Evolutionary conservation across 2,329 filamentous ascomycete species (phyloP), one percentile per base, ranked within the genome.

Genomic region (Acrocalymma vagum): DNA sequence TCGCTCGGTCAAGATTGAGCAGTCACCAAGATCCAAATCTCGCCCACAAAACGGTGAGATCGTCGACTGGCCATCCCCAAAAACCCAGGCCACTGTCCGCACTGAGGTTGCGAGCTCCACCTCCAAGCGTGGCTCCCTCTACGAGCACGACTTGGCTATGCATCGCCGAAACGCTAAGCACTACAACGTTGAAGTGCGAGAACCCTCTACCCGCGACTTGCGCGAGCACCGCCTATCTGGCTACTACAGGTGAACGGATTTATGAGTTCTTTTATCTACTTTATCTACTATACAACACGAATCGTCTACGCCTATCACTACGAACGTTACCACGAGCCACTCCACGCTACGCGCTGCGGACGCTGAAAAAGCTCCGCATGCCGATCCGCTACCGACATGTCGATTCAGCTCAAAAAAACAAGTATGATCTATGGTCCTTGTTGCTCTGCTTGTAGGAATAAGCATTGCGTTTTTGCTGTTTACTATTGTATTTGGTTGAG

Each of bases 181-280:
- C 39, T 73, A 73, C 63, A 58, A 58, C 24, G 67, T 73, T 37
- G 70, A 73, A 46, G 64, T 72, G 47, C 68, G 71, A 23, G 66
- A 73, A 53, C 70, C 71, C n/a, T 61, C 64, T 13, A 33, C 39
- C 25, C 60, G 64, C 33, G 64, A 70, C 48, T 28, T 65, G 32
- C 66, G 64, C 51, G 63, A 69, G 47, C 60, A 68, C 53, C 63
- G 66, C 15, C 60, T 58, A 26, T 69, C 67, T 32, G 65, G 60
- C 55, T 71, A 71, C 63, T 70, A 70, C 58, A 54, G 60, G 46
- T 70, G 65, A 70, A 62, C 26, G 37, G 48, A 24, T 45, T 34
- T 42, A 31, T 10, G 21, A 10, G 38, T 40, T 44, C 37, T 53
- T 51, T 50, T 25, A 21, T 24, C 13, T 16, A 15, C 30, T 28